Base-by-base conservation (phyloP, 768 basidiomycete species). In the Pholiota conissans region DNA sequence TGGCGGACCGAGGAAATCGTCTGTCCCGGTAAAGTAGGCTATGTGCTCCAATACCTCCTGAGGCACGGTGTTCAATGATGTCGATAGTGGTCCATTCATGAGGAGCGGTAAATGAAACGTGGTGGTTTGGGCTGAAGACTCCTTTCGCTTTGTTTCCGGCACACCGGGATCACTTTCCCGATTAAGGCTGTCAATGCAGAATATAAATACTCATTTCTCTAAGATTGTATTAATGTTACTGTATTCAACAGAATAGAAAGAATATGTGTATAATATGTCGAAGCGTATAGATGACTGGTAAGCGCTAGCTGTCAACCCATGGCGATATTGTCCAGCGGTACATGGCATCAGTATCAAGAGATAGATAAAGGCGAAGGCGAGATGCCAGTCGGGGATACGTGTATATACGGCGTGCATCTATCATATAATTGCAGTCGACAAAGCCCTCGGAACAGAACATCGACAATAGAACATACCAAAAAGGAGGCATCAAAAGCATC, bases 31-130 rank as follows among this genome's bases (percentile, higher is more conserved):
- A 63, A 84, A 85, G 67, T 81, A 86, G 1, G 90, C 90, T 63
- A 95, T 86, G 50, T 85, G 84, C 67, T 93, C 88, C 45, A 95
- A 78, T 35, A 94, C 79, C 71, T 94, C 93, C 58, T 82, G 82
- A 13, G 92, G 92, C 42, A 94, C 72, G 5, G 73, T 71, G 53
- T 76, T 73, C 55, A 91, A 70, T 9, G 68, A 71, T 20, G 65
- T n/a, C n/a, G n/a, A n/a, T n/a, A n/a, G 34, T 40, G 60, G 52
- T 28, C 62, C 64, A 55, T 66, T 61, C 69, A 73, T 72, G 64
- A 57, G 56, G 18, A 40, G 37, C 22, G 40, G 40, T 27, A 24
- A n/a, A 14, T 32, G 42, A 45, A 45, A 18, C 37, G 39, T 53
- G 52, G 28, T 45, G 40, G 20, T 24, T 45, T 26, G 28, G 42